Percentiles rank a stretch among this genome's conserved stretches.
Conservation (phyloP, 805 yeast genomes). For the Wickerhamomyces sydowiorum region DNA sequence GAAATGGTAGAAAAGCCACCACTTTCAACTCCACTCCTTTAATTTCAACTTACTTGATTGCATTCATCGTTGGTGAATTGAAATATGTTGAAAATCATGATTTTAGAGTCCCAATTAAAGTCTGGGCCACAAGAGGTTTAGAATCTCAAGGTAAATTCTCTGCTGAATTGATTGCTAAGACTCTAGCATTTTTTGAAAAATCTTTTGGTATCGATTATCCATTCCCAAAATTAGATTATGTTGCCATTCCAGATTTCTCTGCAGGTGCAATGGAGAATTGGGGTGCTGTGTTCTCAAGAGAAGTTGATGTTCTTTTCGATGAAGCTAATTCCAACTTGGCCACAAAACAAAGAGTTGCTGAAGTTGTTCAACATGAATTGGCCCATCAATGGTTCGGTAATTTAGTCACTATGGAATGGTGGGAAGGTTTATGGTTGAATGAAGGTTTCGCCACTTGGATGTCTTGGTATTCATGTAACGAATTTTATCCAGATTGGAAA, state of each 20-base stretch:
- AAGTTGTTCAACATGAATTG: slow-evolving; percentile 82
- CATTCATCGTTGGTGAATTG: slow-evolving; percentile 78
- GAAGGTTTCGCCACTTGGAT: slow-evolving; percentile 91
- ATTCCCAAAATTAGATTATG: slow-evolving; percentile 75
- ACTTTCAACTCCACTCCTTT: slow-evolving; percentile 69
- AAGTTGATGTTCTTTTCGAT: slow-evolving; percentile 67
- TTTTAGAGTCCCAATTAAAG: slow-evolving; percentile 71
- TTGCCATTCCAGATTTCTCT: slow-evolving; percentile 77
- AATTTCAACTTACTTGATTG: slow-evolving; percentile 83
- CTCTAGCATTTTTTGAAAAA: slow-evolving; percentile 66
- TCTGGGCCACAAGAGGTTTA: slow-evolving; percentile 74
- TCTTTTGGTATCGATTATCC: slow-evolving; percentile 73
- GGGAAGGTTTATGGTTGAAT: slow-evolving; percentile 87
- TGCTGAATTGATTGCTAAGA: slow-evolving; percentile 69
- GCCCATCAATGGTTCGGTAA: slow-evolving; percentile 94
- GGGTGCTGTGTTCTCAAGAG: slow-evolving; percentile 76
- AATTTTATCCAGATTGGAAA: slow-evolving; percentile 78
- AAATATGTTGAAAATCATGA: slow-evolving; percentile 62
- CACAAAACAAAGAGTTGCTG: slow-evolving; percentile 71
- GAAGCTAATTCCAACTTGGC: slow-evolving; percentile 60
- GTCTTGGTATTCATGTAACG: slow-evolving; percentile 80
- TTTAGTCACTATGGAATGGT: slow-evolving; percentile 87
- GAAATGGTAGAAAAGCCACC: slow-evolving; percentile 45
- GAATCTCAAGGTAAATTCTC: slow-evolving; percentile 67
- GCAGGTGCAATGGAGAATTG: slow-evolving; percentile 92